phyloP scores from a whole-genome alignment of 2,329 filamentous ascomycete species.

The Arthrobotrys sinensis region DNA sequence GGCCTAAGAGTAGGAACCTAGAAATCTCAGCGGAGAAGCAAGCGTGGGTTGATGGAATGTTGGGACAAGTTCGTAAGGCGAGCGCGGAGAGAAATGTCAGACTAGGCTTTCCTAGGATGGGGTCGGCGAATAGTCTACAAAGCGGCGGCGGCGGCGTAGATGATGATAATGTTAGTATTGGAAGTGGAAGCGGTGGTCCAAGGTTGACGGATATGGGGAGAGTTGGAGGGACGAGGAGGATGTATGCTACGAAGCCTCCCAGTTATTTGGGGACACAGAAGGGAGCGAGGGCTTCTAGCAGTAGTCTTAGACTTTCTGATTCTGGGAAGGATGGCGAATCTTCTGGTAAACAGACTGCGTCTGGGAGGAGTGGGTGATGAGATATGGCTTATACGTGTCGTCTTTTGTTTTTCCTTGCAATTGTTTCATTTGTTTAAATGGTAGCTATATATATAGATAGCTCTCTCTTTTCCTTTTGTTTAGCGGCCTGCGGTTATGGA shows the following conservation, averaged over 20 bases:
- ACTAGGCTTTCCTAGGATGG: conserved; percentile 37
- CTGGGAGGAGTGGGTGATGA: conserved; percentile 10
- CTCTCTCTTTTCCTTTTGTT: too few species aligned
- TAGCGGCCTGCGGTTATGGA: too few species aligned
- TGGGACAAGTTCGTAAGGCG: conserved; percentile 81
- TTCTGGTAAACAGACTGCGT: conserved; percentile 3
- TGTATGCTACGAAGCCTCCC: conserved; percentile 51
- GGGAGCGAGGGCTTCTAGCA: conserved; percentile 40
- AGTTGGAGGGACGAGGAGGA: conserved; percentile 55
- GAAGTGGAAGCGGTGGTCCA: conserved; percentile 26
- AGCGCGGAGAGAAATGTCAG: conserved; percentile 71
- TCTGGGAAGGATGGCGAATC: conserved; percentile 20
- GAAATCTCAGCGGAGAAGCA: conserved; percentile 80
- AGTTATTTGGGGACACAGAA: conserved; percentile 44
- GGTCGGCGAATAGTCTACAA: conserved; percentile 32
- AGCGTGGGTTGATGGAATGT: conserved; percentile 86
- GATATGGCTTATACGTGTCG: not conserved
- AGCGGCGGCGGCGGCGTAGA: conserved; percentile 9
- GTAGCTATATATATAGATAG: not conserved
- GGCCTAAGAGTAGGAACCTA: conserved; percentile 77
- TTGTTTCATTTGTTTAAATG: conserved; percentile 29
- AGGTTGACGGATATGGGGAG: conserved; percentile 54
- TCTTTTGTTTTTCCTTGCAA: not conserved
- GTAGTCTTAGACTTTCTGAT: conserved; percentile 43
- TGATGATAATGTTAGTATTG: conserved; percentile 29